These are phyloP conservation scores for Eruca vesicaria DNA, from an alignment of 441 rosid genomes.

Conservation along the genomic window DNA sequence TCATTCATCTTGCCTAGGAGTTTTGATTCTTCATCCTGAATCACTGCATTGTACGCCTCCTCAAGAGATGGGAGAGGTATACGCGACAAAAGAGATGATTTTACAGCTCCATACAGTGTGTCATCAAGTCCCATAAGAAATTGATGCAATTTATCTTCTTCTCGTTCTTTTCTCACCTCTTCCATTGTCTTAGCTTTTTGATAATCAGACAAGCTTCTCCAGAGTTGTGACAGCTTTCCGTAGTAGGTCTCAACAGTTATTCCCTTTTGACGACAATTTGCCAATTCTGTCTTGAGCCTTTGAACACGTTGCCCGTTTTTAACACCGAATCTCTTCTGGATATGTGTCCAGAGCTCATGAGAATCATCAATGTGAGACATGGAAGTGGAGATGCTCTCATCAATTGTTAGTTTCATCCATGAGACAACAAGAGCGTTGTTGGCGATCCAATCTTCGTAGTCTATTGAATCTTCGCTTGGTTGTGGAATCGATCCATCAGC, in stretches of 20 bases:
- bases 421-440: not conserved
- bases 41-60: not conserved
- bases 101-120: not conserved
- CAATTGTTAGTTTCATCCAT: not conserved
- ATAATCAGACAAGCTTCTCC: not conserved
- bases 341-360: not conserved
- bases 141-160: not conserved
- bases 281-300: not conserved
- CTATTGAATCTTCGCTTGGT: not conserved
- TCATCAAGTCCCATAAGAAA: not conserved
- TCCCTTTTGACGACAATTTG: not conserved
- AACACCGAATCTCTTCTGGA: not conserved
- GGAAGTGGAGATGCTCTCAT: not conserved
- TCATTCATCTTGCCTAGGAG: not conserved
- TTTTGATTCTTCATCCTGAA: not conserved
- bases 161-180: not conserved
- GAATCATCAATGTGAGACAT: not conserved
- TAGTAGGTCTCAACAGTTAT: not conserved
- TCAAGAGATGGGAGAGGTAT: not conserved
- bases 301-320: not conserved
- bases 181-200: not conserved
- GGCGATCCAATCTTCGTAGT: not conserved
- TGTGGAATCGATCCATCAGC: not conserved
- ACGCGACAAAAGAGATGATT: not conserved
- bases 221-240: not conserved